Evolutionary conservation across 192 early-diverging fungal species (phyloP), one percentile per base, ranked within the genome.

Genomic region (Backusella sp.): DNA sequence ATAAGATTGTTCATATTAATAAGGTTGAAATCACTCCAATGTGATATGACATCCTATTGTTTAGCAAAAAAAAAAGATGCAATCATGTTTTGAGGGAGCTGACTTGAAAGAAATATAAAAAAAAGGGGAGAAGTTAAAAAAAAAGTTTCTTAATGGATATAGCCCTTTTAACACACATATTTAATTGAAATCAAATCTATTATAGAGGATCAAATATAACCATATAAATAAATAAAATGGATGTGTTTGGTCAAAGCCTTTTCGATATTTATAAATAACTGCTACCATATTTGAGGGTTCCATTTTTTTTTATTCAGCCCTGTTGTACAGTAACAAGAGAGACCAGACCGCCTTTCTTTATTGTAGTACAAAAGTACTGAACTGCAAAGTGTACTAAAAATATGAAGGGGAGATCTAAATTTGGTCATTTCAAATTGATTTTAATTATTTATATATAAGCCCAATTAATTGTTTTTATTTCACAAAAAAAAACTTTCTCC

Each of bases 401-500:
- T 62, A 62, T 62, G 56, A 62, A 62, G 56, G 56, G 56, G 56
- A 62, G 56, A 62, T 62, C 56, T 62, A 62, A 62, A 26, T 62
- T 62, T 62, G 56, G 56, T 62, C 3, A 56, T 56, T 53, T 21
- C 52, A 53, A 53, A 53, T 53, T 53, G 53, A 59, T 59, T 23
- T 26, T 23, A 59, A 26, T 59, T 59, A 23, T 23, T 59, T 59
- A 11, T 59, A 59, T 59, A 59, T 59, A 59, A 49, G 46, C 46
- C 53, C 56, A 8, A 23, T n/a, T 44, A 17, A 44, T 44, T 3
- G 14, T n/a, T 28, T 44, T 44, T 44, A 44, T 44, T 44, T 44
- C 42, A 44, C 42, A 44, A 44, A 44, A 44, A 44, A 42, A 15
- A 41, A 44, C 12, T 44, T 44, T 59, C 21, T 59, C 56, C 23